Conservation (phyloP, 148 eudicot species). For the Limonium bicolor region DNA sequence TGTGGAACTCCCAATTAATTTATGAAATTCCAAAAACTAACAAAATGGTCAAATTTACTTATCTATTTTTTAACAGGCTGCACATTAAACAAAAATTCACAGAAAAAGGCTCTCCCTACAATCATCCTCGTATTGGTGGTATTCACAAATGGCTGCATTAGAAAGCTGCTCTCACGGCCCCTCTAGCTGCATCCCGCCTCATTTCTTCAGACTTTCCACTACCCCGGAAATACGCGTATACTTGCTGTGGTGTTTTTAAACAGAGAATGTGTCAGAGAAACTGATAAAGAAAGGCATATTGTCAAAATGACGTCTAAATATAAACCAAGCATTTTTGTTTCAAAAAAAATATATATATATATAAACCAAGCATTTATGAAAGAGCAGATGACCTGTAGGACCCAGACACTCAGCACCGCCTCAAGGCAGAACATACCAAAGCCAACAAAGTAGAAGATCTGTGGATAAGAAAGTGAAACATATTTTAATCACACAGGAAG, state of each 20-base stretch:
- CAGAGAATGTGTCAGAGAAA: background rate
- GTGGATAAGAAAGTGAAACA: background rate
- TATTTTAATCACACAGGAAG: background rate
- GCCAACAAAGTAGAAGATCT: constrained; percentile 89
- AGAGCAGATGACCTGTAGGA: constrained; percentile 46
- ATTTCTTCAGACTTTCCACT: constrained; percentile 63
- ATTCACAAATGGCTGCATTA: too few species aligned
- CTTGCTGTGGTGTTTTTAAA: constrained; percentile 46
- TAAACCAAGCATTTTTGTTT: too few species aligned
- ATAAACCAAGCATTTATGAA: background rate
- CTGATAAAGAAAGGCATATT: background rate
- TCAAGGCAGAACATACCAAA: constrained; percentile 87
- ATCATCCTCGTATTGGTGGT: too few species aligned
- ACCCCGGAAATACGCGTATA: constrained; percentile 77
- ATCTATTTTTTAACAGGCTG: too few species aligned
- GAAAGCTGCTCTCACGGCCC: constrained; percentile 51
- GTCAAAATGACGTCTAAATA: background rate
- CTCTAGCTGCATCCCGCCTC: constrained; percentile 64
- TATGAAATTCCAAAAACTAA: too few species aligned
- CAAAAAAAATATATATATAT: too few species aligned
- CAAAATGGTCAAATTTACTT: too few species aligned
- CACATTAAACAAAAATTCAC: too few species aligned
- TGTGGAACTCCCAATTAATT: too few species aligned
- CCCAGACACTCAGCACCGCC: constrained; percentile 71
- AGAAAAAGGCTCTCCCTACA: too few species aligned